Percentiles rank a stretch among this genome's conserved stretches.
Evolutionary conservation across 1,284 basidiomycete genomes (phyloP).

Genomic region (Heterobasidion occidentale): DNA sequence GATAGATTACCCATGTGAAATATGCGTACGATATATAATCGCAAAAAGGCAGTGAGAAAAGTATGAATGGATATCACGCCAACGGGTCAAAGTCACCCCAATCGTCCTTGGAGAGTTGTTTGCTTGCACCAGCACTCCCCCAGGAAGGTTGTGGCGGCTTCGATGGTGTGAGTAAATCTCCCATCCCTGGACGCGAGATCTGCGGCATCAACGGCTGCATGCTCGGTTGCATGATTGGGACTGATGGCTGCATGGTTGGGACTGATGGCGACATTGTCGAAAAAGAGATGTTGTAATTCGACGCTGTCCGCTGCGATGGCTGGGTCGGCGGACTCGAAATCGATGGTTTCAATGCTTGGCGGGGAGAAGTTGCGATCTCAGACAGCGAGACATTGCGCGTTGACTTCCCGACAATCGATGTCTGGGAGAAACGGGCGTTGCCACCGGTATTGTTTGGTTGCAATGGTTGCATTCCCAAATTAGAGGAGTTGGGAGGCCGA

Average conservation of each 20-base stretch:
- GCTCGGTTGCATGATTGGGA: not conserved
- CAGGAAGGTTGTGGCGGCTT: slow-evolving; percentile 44
- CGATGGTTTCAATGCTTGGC: slow-evolving; percentile 7
- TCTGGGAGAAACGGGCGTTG: not conserved
- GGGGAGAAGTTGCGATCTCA: slow-evolving; percentile 12
- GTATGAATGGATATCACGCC: slow-evolving; percentile 18
- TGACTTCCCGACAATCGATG: slow-evolving; percentile 25
- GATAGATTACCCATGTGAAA: not conserved
- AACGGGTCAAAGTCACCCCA: slow-evolving; percentile 81
- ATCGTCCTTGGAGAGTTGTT: slow-evolving; percentile 50
- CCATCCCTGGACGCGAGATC: slow-evolving; percentile 34
- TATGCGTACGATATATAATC: not conserved
- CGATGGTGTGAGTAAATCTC: slow-evolving; percentile 49
- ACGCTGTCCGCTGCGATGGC: slow-evolving; percentile 9
- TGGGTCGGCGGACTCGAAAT: slow-evolving; percentile 5
- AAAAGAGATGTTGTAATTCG: slow-evolving; percentile 22
- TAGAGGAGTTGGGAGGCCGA: not conserved
- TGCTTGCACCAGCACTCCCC: slow-evolving; percentile 25
- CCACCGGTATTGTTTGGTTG: slow-evolving; percentile 12
- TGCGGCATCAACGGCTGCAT: slow-evolving; percentile 25
- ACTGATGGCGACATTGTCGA: slow-evolving; percentile 16
- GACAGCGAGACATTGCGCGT: slow-evolving; percentile 47
- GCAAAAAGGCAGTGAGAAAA: not conserved
- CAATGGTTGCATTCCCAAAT: slow-evolving; percentile 4
- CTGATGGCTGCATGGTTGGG: slow-evolving; percentile 15